Base-by-base conservation (phyloP, 1,139 yeast species). In the Insectozyma bohioensis region DNA sequence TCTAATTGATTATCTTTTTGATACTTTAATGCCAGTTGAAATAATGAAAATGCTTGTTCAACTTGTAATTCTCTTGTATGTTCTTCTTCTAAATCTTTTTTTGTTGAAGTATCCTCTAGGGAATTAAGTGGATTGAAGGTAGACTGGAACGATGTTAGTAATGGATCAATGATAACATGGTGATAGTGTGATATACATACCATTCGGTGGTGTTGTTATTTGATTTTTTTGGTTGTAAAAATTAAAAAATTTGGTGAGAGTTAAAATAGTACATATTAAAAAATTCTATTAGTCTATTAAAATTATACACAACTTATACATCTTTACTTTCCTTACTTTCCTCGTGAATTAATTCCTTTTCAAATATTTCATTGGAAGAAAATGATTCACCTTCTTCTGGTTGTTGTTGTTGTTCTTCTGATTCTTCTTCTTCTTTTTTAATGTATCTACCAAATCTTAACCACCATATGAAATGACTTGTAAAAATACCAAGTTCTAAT, bases 51-150 rank as follows among this genome's bases (percentile, higher is more conserved):
- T 3, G 95, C 95, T 50, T 84, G 85, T 56, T 94, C 98, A 12
- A 92, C 80, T 65, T 87, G 78, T 23, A 75, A 82, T 49, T 92
- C 98, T 35, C 95, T 63, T 1, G 97, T 84, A 49, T 88, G 95
- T 45, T 87, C 92, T 45, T 88, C 96, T 42, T 85, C 95, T 29
- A 75, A 63, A 33, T 71, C 75, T 41, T 66, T 65, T 40, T 67
- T 65, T 26, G 69, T 57, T 8, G 74, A 60, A 29, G 82, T 85
- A 49, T 86, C 95, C 39, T 82, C 90, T 29, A 76, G 73, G 31
- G 82, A 60, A 51, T 92, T 92, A 29, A 90, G 68, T 3, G 97
- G 95, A 17, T 79, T 72, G 55, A 92, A 92, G 6, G 80, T 70
- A 28, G 94, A 83, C 84, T 40, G 16, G 2, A 4, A 16, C n/a